Evolutionary conservation across 2,329 filamentous ascomycete species (phyloP), one percentile per base, ranked within the genome.

Genomic region (Phaeosphaeria sp.): DNA sequence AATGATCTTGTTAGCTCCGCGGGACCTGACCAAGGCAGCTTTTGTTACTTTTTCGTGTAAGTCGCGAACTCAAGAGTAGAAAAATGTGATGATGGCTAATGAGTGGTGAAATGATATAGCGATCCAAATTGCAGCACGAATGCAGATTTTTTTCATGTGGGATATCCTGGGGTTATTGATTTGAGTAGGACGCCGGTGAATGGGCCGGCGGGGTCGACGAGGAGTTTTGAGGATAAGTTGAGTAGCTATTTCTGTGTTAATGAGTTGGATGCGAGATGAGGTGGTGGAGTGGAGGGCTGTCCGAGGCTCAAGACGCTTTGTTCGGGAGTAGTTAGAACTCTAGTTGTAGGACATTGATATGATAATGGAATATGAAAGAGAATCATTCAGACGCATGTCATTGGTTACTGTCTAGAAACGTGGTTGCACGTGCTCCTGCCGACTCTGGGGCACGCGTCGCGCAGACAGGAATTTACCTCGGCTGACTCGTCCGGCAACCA

Each of bases 1-100:
- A 61, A 61, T 49, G 54, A 63, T 27, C 20, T 40, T 47, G 51
- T 63, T 18, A 61, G 57, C 50, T 44, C 60, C 1, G 60, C 50
- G 20, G 52, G 54, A 5, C 63, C 60, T 36, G 56, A 61, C 52
- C 17, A 22, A n/a, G 58, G 58, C 6, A 58, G 54, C 44, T 61
- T 61, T n/a, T 66, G 63, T 57, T 61, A 63, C 50, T 66, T 66
- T 51, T 66, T 61, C 36, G 58, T 61, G 63, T 66, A 59, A 58
- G 60, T 58, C n/a, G n/a, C n/a, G n/a, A n/a, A n/a, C n/a, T n/a
- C n/a, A n/a, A n/a, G n/a, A n/a, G n/a, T n/a, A n/a, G n/a, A n/a
- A n/a, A n/a, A n/a, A n/a, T n/a, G n/a, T 13, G 30, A 36, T 13
- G 11, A 36, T 7, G 30, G 6, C 3, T 7, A 13, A 20, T 33